Percentiles rank a stretch among this genome's conserved stretches.
These are phyloP conservation scores for Daldinia grandis DNA, from an alignment of 495 filamentous ascomycete genomes.

Conservation along the genomic window DNA sequence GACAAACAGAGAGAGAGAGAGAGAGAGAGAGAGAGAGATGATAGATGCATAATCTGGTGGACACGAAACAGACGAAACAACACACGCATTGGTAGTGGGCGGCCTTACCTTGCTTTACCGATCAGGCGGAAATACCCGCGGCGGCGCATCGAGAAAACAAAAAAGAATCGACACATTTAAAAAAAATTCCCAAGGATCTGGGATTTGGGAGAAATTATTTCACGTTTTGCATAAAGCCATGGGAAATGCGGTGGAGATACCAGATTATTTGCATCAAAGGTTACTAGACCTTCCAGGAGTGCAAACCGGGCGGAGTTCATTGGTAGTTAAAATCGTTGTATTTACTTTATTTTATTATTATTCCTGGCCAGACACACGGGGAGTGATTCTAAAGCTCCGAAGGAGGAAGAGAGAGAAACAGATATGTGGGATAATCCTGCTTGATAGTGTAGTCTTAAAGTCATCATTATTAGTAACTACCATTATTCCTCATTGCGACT, in stretches of 20 bases:
- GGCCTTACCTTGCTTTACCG: conserved; percentile 39
- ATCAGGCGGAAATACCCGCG: conserved; percentile 27
- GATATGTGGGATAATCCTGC: background rate
- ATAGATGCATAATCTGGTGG: conserved; percentile 36
- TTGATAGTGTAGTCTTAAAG: background rate
- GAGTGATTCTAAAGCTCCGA: background rate
- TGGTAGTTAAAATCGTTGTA: conserved; percentile 3
- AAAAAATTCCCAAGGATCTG: conserved; percentile 30
- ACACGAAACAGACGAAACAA: conserved; percentile 21
- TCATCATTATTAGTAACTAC: background rate
- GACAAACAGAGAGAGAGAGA: conserved; percentile 1
- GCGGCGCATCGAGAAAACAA: conserved; percentile 26
- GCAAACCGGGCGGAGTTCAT: conserved; percentile 29
- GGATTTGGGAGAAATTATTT: conserved; percentile 15
- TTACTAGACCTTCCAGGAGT: conserved; percentile 38
- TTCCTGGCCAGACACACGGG: background rate
- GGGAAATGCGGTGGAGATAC: conserved; percentile 33
- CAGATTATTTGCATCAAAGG: conserved; percentile 43
- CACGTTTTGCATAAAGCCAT: conserved; percentile 31
- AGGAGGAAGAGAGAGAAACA: background rate
- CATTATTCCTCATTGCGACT: background rate
- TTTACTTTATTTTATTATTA: background rate
- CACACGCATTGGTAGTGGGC: conserved; percentile 23
- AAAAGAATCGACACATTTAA: background rate
- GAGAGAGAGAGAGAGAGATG: conserved; percentile 16